phyloP scores from a whole-genome alignment of 768 basidiomycete genomes.

The Gautieria morchelliformis region DNA sequence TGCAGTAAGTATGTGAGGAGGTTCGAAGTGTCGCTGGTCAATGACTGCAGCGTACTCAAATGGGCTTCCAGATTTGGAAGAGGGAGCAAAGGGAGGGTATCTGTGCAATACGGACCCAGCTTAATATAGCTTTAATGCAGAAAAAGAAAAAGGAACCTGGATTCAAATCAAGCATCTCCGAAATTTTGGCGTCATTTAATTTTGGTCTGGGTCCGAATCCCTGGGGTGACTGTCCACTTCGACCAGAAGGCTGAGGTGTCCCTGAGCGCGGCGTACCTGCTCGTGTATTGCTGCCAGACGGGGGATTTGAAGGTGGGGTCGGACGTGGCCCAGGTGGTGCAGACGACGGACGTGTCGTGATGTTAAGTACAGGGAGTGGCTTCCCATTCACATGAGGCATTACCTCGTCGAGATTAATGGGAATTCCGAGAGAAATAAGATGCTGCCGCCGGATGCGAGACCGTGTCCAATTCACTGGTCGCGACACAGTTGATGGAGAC shows the following conservation, averaged over 20 bases:
- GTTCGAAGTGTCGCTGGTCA: conserved; percentile 67
- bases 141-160: conserved; percentile 35
- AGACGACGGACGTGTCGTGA: conserved; percentile 74
- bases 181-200: conserved; percentile 57
- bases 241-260: conserved; percentile 26
- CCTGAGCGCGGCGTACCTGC: conserved; percentile 38
- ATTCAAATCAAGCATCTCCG: conserved; percentile 54
- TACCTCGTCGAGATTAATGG: conserved; percentile 92
- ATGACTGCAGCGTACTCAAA: conserved; percentile 55
- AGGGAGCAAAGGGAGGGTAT: conserved; percentile 62
- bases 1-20: conserved; percentile 78
- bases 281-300: conserved; percentile 39
- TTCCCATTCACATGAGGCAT: conserved; percentile 57
- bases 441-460: conserved; percentile 87
- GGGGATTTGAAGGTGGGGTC: conserved; percentile 23
- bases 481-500: conserved; percentile 61
- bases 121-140: neutral
- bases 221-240: conserved; percentile 11
- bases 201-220: conserved; percentile 65
- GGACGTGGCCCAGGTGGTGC: conserved; percentile 57
- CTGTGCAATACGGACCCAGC: conserved; percentile 28
- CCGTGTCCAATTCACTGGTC: conserved; percentile 90
- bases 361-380: conserved; percentile 69
- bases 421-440: conserved; percentile 83
- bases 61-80: conserved; percentile 55